Evolutionary conservation across 2,329 filamentous ascomycete species (phyloP).

Genomic region (Gliomastix tumulicola): DNA sequence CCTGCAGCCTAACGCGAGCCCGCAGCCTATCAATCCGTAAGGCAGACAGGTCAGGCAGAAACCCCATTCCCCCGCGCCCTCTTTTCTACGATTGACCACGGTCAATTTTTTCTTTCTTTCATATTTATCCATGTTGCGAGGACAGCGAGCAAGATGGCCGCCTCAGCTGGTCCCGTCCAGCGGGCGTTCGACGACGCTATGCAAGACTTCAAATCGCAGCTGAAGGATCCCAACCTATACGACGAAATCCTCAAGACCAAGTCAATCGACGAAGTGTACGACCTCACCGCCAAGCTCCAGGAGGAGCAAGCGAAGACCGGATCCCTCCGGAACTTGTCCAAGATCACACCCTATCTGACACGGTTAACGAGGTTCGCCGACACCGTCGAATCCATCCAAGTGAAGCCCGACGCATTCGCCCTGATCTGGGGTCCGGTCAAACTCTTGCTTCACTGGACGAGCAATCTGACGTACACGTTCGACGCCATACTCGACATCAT

Average conservation of each 20-base stretch:
- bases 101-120: no score
- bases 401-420: conserved; percentile 20
- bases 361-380: conserved; percentile 15
- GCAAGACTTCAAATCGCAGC: conserved; percentile 2
- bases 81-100: no score
- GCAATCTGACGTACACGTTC: not conserved
- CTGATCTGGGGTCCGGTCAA: conserved; percentile 28
- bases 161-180: no score
- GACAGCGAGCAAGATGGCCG: no score
- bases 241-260: conserved; percentile 10
- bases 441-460: conserved; percentile 7
- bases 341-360: conserved; percentile 17
- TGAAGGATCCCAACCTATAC: conserved; percentile 5
- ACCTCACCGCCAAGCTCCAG: conserved; percentile 19
- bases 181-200: not conserved
- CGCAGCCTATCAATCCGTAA: no score
- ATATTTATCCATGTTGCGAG: no score
- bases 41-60: no score
- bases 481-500: conserved; percentile 5
- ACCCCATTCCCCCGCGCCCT: no score
- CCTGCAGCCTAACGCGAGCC: no score
- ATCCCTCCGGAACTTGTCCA: conserved; percentile 16
- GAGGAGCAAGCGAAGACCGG: conserved; percentile 14
- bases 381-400: conserved; percentile 21
- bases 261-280: conserved; percentile 18